Conservation (phyloP, 306 rosid genomes). For the Vicia villosa region DNA sequence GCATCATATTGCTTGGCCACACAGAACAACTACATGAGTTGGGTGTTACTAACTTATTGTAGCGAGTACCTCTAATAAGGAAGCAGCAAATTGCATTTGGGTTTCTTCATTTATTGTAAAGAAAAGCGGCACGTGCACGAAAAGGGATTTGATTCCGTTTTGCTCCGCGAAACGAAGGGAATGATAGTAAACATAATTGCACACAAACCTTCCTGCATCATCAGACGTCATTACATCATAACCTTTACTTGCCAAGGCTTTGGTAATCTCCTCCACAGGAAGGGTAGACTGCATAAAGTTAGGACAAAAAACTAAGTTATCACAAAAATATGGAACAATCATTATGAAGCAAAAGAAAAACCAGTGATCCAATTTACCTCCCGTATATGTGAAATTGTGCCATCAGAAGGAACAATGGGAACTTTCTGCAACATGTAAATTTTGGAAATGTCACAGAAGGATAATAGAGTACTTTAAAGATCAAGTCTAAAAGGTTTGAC, state of each 20-base stretch:
- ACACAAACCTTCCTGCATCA: conserved; percentile 94
- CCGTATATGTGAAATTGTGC: conserved; percentile 57
- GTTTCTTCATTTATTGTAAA: conserved; percentile 69
- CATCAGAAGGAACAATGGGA: conserved; percentile 80
- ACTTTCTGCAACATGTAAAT: conserved; percentile 69
- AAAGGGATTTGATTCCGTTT: conserved; percentile 70
- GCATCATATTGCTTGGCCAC: conserved; percentile 4
- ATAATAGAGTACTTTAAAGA: conserved; percentile 8
- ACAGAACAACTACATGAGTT: conserved; percentile 28
- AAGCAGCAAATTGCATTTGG: conserved; percentile 89
- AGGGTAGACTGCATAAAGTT: conserved; percentile 66
- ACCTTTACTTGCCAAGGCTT: conserved; percentile 73
- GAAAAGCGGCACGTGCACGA: conserved; percentile 95
- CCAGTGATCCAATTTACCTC: conserved; percentile 55
- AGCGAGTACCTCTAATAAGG: conserved; percentile 81
- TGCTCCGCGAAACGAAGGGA: conserved; percentile 88
- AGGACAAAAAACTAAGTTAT: conserved; percentile 3
- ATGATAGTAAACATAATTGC: conserved; percentile 96
- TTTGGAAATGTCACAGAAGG: conserved; percentile 31
- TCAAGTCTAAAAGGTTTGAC: conserved; percentile 19
- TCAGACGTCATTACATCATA: conserved; percentile 82
- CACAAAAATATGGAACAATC: background rate
- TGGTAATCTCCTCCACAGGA: conserved; percentile 79
- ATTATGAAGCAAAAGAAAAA: background rate
- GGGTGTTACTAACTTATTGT: conserved; percentile 50